phyloP scores from a whole-genome alignment of 1,284 basidiomycete genomes.

The Rhodotorula sp. region DNA sequence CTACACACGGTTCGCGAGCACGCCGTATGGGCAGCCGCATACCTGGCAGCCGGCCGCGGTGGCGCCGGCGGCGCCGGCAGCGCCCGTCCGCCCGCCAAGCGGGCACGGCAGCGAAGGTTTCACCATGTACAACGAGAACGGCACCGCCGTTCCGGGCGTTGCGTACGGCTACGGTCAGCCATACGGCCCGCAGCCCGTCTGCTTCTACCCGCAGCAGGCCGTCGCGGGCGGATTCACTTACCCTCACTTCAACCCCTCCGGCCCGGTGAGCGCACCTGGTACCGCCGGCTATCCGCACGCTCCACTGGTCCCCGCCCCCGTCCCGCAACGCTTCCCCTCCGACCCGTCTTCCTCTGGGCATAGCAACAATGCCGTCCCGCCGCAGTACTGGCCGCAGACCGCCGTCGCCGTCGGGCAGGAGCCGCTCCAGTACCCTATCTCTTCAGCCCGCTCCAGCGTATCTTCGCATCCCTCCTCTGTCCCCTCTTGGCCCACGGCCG shows the following conservation, averaged over 20 bases:
- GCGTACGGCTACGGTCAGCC: neutral
- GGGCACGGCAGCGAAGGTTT: neutral
- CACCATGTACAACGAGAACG: neutral
- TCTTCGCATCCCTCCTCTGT: neutral
- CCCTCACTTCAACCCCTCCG: neutral
- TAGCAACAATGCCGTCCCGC: neutral
- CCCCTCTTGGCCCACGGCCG: neutral
- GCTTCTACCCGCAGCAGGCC: neutral
- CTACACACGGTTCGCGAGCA: neutral
- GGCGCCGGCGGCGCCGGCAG: neutral
- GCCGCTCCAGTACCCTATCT: slow-evolving; percentile 11
- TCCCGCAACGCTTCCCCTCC: neutral
- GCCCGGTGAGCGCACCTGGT: neutral
- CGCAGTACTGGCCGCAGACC: neutral
- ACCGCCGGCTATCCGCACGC: neutral
- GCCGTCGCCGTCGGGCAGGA: no score
- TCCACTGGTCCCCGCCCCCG: neutral
- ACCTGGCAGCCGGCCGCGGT: no score
- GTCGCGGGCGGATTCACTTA: neutral
- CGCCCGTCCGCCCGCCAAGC: neutral
- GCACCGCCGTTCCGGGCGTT: neutral
- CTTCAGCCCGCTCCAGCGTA: slow-evolving; percentile 3
- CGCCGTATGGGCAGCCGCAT: neutral
- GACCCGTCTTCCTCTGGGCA: neutral
- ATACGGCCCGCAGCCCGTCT: neutral